phyloP scores from a whole-genome alignment of 176 grass and related monocot genomes.

The Triticum turgidum region DNA sequence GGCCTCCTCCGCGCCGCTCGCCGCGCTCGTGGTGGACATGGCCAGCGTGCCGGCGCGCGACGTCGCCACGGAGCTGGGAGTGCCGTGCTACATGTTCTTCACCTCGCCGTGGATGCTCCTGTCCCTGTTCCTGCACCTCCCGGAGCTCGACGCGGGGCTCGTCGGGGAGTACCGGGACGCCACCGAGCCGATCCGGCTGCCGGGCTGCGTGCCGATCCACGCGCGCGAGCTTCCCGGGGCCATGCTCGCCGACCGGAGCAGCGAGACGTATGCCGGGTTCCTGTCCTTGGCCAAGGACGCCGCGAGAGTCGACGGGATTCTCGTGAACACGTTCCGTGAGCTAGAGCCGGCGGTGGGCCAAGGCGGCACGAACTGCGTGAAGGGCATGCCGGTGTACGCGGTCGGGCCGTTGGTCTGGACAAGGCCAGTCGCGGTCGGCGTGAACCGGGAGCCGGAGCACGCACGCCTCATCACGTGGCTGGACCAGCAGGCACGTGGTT shows the following conservation, averaged over 20 bases:
- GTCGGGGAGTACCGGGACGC: conserved; percentile 49
- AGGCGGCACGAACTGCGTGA: background rate
- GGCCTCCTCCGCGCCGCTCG: background rate
- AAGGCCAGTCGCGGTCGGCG: background rate
- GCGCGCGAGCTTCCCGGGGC: conserved; percentile 29
- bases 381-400: conserved; percentile 30
- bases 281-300: conserved; percentile 34
- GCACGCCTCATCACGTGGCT: conserved; percentile 45
- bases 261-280: conserved; percentile 42
- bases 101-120: conserved; percentile 47
- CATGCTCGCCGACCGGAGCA: conserved; percentile 43
- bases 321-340: conserved; percentile 60
- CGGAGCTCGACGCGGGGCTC: conserved; percentile 45
- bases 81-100: conserved; percentile 62
- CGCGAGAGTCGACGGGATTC: conserved; percentile 32
- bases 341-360: conserved; percentile 45
- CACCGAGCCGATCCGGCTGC: conserved; percentile 44
- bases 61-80: conserved; percentile 28
- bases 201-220: conserved; percentile 71
- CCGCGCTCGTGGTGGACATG: conserved; percentile 61
- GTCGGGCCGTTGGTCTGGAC: conserved; percentile 58
- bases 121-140: conserved; percentile 64
- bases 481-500: conserved; percentile 48
- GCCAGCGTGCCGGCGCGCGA: conserved; percentile 26
- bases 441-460: background rate